phyloP scores from a whole-genome alignment of 768 basidiomycete species.

The Xerocomus brunneocitrinus region DNA sequence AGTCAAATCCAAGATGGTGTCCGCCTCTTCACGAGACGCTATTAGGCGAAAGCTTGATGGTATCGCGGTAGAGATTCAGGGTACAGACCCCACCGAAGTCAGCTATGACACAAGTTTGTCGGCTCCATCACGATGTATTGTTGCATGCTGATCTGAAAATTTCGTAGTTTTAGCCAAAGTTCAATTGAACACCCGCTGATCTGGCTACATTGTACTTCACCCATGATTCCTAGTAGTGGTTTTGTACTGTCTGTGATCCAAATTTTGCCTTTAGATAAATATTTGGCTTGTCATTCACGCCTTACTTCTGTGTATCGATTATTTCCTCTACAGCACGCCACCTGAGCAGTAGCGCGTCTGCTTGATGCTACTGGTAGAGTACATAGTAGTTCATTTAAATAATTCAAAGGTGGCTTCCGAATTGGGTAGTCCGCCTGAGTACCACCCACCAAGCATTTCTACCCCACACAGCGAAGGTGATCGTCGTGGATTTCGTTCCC shows the following conservation, averaged over 20 bases:
- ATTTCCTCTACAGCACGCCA: too few relatives aligned
- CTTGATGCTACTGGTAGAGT: neutral
- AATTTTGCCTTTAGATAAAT: neutral
- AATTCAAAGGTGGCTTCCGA: slow-evolving; percentile 16
- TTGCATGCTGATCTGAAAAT: slow-evolving; percentile 4
- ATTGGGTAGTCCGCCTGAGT: slow-evolving; percentile 24
- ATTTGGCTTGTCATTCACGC: neutral
- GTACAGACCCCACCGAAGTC: slow-evolving; percentile 71
- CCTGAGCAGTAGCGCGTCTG: too few relatives aligned
- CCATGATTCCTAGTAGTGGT: neutral
- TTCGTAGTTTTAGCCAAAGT: slow-evolving; percentile 18
- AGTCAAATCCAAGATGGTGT: slow-evolving; percentile 91
- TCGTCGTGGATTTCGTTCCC: slow-evolving; percentile 26
- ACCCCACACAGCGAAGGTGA: slow-evolving; percentile 21
- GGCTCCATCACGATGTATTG: neutral
- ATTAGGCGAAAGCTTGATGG: slow-evolving; percentile 74
- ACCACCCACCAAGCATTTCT: slow-evolving; percentile 13
- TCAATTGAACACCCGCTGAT: slow-evolving; percentile 11
- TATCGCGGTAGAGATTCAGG: slow-evolving; percentile 81
- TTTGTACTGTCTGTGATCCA: slow-evolving; percentile 12
- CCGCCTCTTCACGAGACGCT: slow-evolving; percentile 86
- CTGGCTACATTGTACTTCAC: slow-evolving; percentile 5
- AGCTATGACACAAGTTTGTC: slow-evolving; percentile 61
- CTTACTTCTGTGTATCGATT: too few relatives aligned
- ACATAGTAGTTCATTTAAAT: too few relatives aligned